A percentile compares a stretch with the other conserved stretches of the same genome.
These are phyloP conservation scores for Thermoascus crustaceus DNA, from an alignment of 2,329 filamentous ascomycete species.

Conservation along the genomic window DNA sequence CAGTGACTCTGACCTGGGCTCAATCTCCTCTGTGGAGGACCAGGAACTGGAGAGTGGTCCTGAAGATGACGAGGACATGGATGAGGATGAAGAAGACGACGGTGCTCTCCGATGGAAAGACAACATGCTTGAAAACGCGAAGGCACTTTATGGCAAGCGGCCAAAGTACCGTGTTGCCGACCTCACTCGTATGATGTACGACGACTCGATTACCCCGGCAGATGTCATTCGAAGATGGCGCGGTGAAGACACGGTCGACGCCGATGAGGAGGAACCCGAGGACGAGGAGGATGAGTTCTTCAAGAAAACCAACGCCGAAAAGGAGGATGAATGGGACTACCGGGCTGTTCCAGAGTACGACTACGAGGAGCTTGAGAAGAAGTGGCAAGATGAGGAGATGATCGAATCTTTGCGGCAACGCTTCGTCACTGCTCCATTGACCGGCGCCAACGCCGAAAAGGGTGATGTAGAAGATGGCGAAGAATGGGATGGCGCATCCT, in stretches of 20 bases:
- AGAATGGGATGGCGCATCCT: conserved; percentile 44
- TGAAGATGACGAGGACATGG: conserved; percentile 39
- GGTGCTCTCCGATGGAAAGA: conserved; percentile 78
- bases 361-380: conserved; percentile 70
- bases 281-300: conserved; percentile 62
- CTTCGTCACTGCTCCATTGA: conserved; percentile 64
- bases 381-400: conserved; percentile 75
- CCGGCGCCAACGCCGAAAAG: conserved; percentile 48
- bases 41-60: conserved; percentile 44
- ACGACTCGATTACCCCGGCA: conserved; percentile 64
- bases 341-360: conserved; percentile 70
- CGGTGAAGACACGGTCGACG: conserved; percentile 57
- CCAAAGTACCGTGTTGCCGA: conserved; percentile 71
- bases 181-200: conserved; percentile 81
- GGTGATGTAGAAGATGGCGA: conserved; percentile 50
- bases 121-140: conserved; percentile 69
- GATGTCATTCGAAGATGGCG: conserved; percentile 75
- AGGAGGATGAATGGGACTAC: conserved; percentile 55
- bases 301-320: conserved; percentile 45
- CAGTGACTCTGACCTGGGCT: conserved; percentile 92
- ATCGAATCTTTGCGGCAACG: conserved; percentile 65
- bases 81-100: conserved; percentile 46
- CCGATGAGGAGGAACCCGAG: conserved; percentile 48
- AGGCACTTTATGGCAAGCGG: conserved; percentile 59
- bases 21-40: conserved; percentile 60